Evolutionary conservation across 129 eudicot species (phyloP), one percentile per base, ranked within the genome.

Genomic region (Deinandra increscens): DNA sequence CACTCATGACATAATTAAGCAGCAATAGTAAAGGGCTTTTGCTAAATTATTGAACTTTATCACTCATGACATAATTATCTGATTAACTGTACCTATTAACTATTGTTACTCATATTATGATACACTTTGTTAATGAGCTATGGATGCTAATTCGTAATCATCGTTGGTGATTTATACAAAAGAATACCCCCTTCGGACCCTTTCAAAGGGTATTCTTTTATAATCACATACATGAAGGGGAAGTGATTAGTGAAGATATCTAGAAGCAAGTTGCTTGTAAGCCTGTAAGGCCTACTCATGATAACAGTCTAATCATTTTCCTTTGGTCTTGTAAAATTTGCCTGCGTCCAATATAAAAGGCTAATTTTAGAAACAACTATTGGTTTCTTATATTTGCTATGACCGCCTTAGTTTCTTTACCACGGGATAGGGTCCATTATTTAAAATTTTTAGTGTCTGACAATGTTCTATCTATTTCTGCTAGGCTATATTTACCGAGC

Each of bases 401-500:
- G 41, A 7, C 36, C 7, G 9, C 13, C 20, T 71, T 71, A 60
- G 26, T n/a, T 14, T 2, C 45, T 70, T 26, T 62, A 41, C 23
- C 14, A 14, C 36, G 1, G 31, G 31, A 26, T 9, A 54, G 23
- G 11, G 19, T 68, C 0, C 3, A 9, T 79, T 29, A 42, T 4
- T 63, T 51, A 4, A 34, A 71, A 7, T 29, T 18, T 56, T 23
- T 60, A 2, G 20, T 69, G 38, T 58, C 68, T 71, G 59, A 71
- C 51, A 7, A 23, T 1, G 33, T 11, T 66, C n/a, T 38, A 22
- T 60, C 44, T 1, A 26, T 69, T 60, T 71, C 51, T 38, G 72
- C 6, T 62, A 94, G 99, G 99, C 99, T 34, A 78, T 94, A 11
- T 94, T 87, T 66, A 87, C 73, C 0, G 97, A 94, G 86, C 92